phyloP scores from a whole-genome alignment of 805 yeast genomes.

The Peterozyma toletana region DNA sequence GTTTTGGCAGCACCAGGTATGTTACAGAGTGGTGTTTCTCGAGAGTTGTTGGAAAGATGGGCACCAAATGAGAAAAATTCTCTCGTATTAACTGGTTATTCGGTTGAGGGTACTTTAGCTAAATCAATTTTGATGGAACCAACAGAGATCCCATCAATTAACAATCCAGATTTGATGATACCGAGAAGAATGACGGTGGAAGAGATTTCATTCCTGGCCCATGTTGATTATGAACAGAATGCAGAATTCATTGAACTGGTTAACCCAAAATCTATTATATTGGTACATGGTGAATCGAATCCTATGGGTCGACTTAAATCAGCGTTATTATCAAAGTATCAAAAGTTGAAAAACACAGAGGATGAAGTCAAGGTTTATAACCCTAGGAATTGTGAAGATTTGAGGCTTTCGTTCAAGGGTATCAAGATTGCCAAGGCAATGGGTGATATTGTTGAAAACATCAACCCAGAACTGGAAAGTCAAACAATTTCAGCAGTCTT shows the following conservation, averaged over 20 bases:
- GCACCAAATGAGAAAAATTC: slow-evolving; percentile 93
- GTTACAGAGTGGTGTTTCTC: slow-evolving; percentile 92
- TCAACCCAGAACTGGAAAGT: slow-evolving; percentile 24
- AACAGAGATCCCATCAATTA: slow-evolving; percentile 73
- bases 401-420: slow-evolving; percentile 73
- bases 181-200: slow-evolving; percentile 86
- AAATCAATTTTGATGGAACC: slow-evolving; percentile 86
- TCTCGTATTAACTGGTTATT: slow-evolving; percentile 88
- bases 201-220: slow-evolving; percentile 98
- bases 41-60: slow-evolving; percentile 92
- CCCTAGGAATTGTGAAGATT: slow-evolving; percentile 84
- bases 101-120: slow-evolving; percentile 98
- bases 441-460: slow-evolving; percentile 44
- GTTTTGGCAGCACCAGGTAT: slow-evolving; percentile 97
- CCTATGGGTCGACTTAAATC: slow-evolving; percentile 98
- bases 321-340: slow-evolving; percentile 82
- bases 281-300: slow-evolving; percentile 95
- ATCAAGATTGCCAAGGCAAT: slow-evolving; percentile 72
- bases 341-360: slow-evolving; percentile 74
- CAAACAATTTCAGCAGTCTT: slow-evolving; percentile 68
- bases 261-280: slow-evolving; percentile 75
- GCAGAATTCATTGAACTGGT: slow-evolving; percentile 85
- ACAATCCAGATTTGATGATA: slow-evolving; percentile 74
- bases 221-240: slow-evolving; percentile 93
- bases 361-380: slow-evolving; percentile 87